phyloP scores from a whole-genome alignment of 495 filamentous ascomycete genomes.

The Neurospora sp. region DNA sequence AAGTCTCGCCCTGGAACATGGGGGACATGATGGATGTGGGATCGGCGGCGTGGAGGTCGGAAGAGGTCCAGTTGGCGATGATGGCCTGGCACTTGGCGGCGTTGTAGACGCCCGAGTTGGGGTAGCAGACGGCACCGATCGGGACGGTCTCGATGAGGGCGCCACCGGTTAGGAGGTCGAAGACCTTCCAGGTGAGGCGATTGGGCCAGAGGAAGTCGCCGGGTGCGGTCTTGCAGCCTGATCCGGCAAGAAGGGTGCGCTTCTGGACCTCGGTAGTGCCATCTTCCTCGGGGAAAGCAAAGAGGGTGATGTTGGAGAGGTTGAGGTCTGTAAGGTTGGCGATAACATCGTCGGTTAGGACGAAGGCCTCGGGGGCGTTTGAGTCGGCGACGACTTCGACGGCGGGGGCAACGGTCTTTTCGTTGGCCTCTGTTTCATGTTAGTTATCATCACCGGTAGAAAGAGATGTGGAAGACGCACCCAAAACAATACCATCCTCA shows the following conservation, averaged over 20 bases:
- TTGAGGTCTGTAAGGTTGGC: conserved; percentile 11
- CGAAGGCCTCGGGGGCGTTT: not conserved
- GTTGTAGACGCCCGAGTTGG: conserved; percentile 35
- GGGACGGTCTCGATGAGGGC: conserved; percentile 17
- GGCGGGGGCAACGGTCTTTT: conserved; percentile 9
- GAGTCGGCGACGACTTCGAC: not conserved
- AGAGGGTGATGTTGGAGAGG: conserved; percentile 7
- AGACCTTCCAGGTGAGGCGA: conserved; percentile 29
- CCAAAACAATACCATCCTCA: not conserved
- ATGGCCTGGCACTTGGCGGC: conserved; percentile 27
- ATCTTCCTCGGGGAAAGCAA: conserved; percentile 2
- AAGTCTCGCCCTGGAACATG: conserved; percentile 35
- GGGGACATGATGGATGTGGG: conserved; percentile 43
- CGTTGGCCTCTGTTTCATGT: conserved; percentile 3
- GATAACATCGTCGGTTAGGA: conserved; percentile 9
- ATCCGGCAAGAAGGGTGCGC: conserved; percentile 1
- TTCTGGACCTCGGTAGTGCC: not conserved
- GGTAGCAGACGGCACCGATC: conserved; percentile 35
- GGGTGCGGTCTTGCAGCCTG: conserved; percentile 39
- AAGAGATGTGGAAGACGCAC: not conserved
- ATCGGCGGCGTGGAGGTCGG: conserved; percentile 29
- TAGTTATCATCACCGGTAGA: not conserved
- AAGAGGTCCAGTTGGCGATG: conserved; percentile 23
- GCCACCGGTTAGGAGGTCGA: conserved; percentile 30
- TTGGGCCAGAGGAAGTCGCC: conserved; percentile 39